A percentile compares a stretch with the other conserved stretches of the same genome.
These are phyloP conservation scores for Hypoxylon sp. DNA, from an alignment of 2,329 filamentous ascomycete species.

Conservation along the genomic window DNA sequence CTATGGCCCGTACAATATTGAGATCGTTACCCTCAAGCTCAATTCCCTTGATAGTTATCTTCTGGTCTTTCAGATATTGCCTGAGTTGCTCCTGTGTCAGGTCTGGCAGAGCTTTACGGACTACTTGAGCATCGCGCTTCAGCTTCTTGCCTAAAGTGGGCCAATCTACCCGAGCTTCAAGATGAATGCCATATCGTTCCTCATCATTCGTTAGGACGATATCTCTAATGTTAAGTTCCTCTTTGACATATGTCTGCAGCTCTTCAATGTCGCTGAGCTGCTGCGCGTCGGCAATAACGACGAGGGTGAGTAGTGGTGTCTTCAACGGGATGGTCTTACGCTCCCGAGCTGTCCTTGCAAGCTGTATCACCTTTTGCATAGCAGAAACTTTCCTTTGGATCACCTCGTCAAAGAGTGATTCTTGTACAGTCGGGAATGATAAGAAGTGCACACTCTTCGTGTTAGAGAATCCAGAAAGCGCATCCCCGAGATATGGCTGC, in stretches of 20 bases:
- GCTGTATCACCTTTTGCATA: conserved; percentile 97
- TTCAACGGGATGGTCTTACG: conserved; percentile 88
- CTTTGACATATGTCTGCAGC: conserved; percentile 87
- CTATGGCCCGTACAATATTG: conserved; percentile 78
- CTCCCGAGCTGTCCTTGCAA: conserved; percentile 88
- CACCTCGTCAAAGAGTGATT: conserved; percentile 87
- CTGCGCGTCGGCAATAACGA: conserved; percentile 85
- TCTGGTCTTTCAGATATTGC: conserved; percentile 79
- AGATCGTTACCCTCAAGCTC: conserved; percentile 86
- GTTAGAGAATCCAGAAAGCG: conserved; percentile 73
- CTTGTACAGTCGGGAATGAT: conserved; percentile 86
- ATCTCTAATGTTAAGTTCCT: conserved; percentile 92
- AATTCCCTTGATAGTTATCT: conserved; percentile 88
- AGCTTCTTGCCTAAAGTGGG: conserved; percentile 96
- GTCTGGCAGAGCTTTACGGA: conserved; percentile 89
- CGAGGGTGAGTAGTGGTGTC: conserved; percentile 88
- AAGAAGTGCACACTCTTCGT: conserved; percentile 92
- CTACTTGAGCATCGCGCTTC: conserved; percentile 92
- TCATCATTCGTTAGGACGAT: conserved; percentile 89
- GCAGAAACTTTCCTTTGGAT: conserved; percentile 89
- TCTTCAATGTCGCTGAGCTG: conserved; percentile 91
- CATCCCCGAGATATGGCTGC: conserved; percentile 82
- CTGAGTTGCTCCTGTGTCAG: conserved; percentile 87
- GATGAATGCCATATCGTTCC: conserved; percentile 90
- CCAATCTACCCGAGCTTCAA: conserved; percentile 92